These are phyloP conservation scores for Elymus sibiricus DNA, from an alignment of 176 grass and related monocot genomes.

Conservation along the genomic window DNA sequence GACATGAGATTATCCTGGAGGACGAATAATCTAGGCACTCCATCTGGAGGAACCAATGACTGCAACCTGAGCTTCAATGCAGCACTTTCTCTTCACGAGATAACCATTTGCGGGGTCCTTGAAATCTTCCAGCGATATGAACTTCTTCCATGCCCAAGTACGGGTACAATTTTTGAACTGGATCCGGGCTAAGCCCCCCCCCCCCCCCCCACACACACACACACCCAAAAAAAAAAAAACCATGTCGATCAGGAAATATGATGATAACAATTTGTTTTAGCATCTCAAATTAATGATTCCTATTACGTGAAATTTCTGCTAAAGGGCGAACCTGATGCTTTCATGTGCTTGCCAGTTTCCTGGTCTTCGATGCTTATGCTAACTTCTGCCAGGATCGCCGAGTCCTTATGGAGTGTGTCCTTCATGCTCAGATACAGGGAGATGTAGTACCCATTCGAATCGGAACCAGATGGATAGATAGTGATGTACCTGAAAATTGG, in stretches of 20 bases:
- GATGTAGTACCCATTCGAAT: constrained; percentile 14
- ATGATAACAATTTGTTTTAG: background rate
- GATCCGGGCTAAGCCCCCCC: background rate
- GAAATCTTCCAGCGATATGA: constrained; percentile 33
- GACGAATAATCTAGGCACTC: background rate
- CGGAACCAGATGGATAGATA: background rate
- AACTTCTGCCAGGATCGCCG: background rate
- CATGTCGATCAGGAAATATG: background rate
- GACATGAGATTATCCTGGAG: too few relatives aligned
- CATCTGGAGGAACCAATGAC: constrained; percentile 25
- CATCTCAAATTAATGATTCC: background rate
- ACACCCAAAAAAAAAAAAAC: too few relatives aligned
- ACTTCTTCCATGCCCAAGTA: constrained; percentile 3
- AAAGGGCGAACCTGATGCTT: background rate
- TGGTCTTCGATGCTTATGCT: constrained; percentile 14
- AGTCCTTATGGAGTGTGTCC: background rate
- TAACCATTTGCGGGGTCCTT: constrained; percentile 26
- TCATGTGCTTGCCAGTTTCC: background rate
- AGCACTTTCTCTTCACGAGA: constrained; percentile 31
- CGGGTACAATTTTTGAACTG: background rate
- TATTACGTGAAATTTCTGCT: background rate
- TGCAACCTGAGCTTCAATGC: constrained; percentile 12
- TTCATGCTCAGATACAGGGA: constrained; percentile 21
- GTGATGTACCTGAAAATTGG: constrained; percentile 11
- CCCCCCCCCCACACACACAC: too few relatives aligned